Conservation (phyloP, 345 rosid genomes). For the Turritis glabra region DNA sequence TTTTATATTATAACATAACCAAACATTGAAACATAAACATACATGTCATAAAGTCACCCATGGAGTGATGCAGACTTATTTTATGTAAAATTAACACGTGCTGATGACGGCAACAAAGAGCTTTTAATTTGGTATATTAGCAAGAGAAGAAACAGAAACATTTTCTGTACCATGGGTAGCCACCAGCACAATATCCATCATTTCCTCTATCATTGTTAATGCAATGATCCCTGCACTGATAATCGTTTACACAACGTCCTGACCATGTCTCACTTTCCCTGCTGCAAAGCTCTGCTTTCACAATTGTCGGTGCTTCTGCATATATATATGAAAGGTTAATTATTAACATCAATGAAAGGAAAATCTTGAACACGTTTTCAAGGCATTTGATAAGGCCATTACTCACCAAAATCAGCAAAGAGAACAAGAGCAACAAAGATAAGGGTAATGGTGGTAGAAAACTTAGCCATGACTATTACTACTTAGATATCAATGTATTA, state of each 20-base stretch:
- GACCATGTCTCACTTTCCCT: neutral
- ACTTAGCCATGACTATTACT: neutral
- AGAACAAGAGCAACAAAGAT: neutral
- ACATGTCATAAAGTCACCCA: neutral
- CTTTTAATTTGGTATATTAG: neutral
- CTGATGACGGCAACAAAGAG: neutral
- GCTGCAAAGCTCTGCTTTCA: neutral
- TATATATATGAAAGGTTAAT: neutral
- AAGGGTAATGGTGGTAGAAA: neutral
- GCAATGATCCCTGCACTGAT: neutral
- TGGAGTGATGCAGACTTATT: no score
- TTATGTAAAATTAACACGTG: neutral
- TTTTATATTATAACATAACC: neutral
- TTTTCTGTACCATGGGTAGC: neutral
- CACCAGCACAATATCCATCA: neutral
- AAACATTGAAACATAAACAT: neutral
- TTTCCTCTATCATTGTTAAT: constrained; percentile 35
- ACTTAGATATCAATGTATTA: neutral
- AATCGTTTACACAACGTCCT: neutral
- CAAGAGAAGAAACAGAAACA: neutral
- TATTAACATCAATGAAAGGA: neutral
- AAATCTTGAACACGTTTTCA: neutral
- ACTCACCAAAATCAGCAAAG: neutral
- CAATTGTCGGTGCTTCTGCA: neutral
- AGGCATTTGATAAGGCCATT: neutral